phyloP scores from a whole-genome alignment of 2,329 filamentous ascomycete species.

The Botrytis fabae region DNA sequence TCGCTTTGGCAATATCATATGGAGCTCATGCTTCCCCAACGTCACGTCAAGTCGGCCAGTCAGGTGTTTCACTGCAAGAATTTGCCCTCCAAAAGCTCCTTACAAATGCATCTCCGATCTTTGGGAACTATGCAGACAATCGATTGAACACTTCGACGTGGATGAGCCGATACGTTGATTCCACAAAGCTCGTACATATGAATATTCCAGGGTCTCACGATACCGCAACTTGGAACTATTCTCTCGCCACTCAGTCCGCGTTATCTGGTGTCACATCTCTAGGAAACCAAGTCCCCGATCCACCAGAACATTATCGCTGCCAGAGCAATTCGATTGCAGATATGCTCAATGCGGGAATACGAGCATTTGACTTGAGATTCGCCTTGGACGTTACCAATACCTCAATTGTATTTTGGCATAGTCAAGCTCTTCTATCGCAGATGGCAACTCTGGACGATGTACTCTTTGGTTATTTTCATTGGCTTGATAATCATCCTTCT shows the following conservation, averaged over 20 bases:
- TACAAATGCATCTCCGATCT: conserved; percentile 46
- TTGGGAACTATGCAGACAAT: conserved; percentile 42
- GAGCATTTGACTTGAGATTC: conserved; percentile 53
- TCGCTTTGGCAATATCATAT: not conserved
- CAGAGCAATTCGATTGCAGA: conserved; percentile 44
- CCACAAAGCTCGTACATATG: conserved; percentile 47
- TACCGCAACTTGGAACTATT: conserved; percentile 54
- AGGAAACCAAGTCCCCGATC: conserved; percentile 39
- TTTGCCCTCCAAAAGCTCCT: conserved; percentile 48
- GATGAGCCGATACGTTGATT: conserved; percentile 49
- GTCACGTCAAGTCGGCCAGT: not conserved
- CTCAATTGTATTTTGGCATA: conserved; percentile 52
- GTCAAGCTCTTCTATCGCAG: conserved; percentile 47
- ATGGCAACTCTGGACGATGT: conserved; percentile 48
- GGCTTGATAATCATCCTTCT: conserved; percentile 49
- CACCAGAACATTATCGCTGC: conserved; percentile 45
- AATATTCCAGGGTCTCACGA: conserved; percentile 55
- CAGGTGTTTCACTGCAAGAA: conserved; percentile 35
- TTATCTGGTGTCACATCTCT: conserved; percentile 46
- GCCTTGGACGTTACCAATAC: conserved; percentile 49
- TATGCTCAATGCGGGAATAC: conserved; percentile 49
- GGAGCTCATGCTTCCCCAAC: not conserved
- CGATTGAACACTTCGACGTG: conserved; percentile 42
- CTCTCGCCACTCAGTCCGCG: conserved; percentile 44
- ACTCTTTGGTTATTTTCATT: conserved; percentile 50